These are phyloP conservation scores for Pugionium dolabratum DNA, from an alignment of 345 rosid species.

Conservation along the genomic window DNA sequence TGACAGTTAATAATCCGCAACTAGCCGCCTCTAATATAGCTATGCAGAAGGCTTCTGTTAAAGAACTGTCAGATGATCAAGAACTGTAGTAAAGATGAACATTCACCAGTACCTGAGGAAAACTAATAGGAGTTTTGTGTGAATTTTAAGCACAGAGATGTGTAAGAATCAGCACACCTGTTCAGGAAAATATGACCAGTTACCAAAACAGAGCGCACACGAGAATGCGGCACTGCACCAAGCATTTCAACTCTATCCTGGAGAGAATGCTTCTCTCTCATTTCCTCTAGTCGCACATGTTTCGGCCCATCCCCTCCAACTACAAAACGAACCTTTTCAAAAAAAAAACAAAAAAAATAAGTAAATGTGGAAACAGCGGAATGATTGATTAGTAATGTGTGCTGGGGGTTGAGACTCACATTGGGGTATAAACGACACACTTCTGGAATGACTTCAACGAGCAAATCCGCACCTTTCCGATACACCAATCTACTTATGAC, in stretches of 20 bases:
- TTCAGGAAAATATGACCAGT: slow-evolving; percentile 89
- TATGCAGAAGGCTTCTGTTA: slow-evolving; percentile 98
- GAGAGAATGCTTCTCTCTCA: slow-evolving; percentile 95
- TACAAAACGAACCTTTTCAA: slow-evolving; percentile 74
- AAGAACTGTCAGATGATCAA: slow-evolving; percentile 62
- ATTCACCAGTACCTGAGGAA: slow-evolving; percentile 1
- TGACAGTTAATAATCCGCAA: slow-evolving; percentile 90
- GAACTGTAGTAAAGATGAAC: slow-evolving; percentile 27
- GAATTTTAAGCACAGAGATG: background rate
- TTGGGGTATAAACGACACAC: slow-evolving; percentile 70
- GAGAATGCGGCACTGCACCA: slow-evolving; percentile 90
- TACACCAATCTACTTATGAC: slow-evolving; percentile 95
- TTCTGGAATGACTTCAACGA: slow-evolving; percentile 93
- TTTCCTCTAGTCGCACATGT: slow-evolving; percentile 85
- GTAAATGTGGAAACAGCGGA: background rate
- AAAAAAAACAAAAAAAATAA: slow-evolving; percentile 2
- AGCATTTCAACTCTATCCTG: slow-evolving; percentile 97
- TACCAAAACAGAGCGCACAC: slow-evolving; percentile 73
- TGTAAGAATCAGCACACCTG: slow-evolving; percentile 49
- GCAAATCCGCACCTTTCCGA: slow-evolving; percentile 94
- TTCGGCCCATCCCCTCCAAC: slow-evolving; percentile 98
- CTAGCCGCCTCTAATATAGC: slow-evolving; percentile 98
- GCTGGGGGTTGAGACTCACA: slow-evolving; percentile 50
- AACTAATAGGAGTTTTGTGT: background rate
- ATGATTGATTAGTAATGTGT: background rate